A percentile compares a stretch with the other conserved stretches of the same genome.
These are phyloP conservation scores for Phytopythium chamaehyphon DNA, from an alignment of 352 stramenopile species.

Conservation along the genomic window DNA sequence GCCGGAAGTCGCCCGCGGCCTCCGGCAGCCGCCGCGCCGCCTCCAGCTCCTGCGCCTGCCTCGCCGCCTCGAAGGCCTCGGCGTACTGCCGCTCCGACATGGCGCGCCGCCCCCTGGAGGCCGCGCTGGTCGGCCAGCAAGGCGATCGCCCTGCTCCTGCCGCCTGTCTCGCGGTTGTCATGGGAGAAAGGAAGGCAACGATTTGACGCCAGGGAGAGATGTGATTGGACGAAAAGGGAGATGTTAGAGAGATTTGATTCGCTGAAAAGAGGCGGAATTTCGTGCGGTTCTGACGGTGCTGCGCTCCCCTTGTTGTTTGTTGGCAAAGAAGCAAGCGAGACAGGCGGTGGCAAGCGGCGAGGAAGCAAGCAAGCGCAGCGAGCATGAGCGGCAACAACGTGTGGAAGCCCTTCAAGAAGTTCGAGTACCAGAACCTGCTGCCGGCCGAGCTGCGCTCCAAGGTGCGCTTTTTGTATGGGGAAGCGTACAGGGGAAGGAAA, in stretches of 20 bases:
- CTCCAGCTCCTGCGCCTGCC: slow-evolving; percentile 33
- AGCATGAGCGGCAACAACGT: slow-evolving; percentile 61
- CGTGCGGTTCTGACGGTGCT: slow-evolving; percentile 8
- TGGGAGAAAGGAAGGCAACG: background rate
- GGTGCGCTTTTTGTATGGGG: slow-evolving; percentile 16
- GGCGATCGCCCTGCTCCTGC: too few species aligned
- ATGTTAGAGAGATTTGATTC: background rate
- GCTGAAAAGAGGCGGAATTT: slow-evolving; percentile 1
- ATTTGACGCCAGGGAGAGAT: background rate
- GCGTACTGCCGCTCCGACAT: slow-evolving; percentile 65
- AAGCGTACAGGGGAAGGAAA: background rate
- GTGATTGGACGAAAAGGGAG: background rate
- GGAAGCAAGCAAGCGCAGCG: slow-evolving; percentile 3
- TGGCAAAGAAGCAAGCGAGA: background rate
- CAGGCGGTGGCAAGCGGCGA: background rate
- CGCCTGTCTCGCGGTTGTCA: too few species aligned
- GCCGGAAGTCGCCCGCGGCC: slow-evolving; percentile 40
- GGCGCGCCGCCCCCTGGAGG: too few species aligned
- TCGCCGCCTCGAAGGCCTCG: slow-evolving; percentile 50
- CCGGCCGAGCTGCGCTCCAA: slow-evolving; percentile 64
- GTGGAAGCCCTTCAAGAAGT: slow-evolving; percentile 84
- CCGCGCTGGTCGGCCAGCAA: too few species aligned
- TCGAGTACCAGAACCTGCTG: slow-evolving; percentile 71
- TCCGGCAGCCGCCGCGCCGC: slow-evolving; percentile 5
- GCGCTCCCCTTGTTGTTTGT: background rate